phyloP scores from a whole-genome alignment of 2,329 filamentous ascomycete species.

The Cercospora zeae-maydis region DNA sequence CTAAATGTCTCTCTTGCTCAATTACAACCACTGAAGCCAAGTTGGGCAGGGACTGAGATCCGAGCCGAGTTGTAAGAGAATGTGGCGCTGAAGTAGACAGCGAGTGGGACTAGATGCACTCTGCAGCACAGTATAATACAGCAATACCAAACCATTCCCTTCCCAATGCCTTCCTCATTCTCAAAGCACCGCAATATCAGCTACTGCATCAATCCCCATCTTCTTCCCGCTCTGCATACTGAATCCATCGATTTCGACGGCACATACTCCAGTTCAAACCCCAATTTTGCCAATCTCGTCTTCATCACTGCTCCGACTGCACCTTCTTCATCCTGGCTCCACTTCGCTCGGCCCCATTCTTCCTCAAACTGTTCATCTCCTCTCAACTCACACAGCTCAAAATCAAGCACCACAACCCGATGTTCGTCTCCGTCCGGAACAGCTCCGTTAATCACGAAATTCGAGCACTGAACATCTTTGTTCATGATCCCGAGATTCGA shows the following conservation, averaged over 20 bases:
- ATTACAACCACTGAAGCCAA: neutral
- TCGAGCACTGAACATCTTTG: neutral
- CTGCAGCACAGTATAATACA: slow-evolving; percentile 45
- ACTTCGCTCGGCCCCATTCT: neutral
- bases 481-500: neutral
- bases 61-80: neutral
- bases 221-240: neutral
- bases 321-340: neutral
- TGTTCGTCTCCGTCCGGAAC: neutral
- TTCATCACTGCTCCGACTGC: neutral
- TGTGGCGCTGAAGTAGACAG: neutral
- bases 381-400: neutral
- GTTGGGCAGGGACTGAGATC: neutral
- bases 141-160: neutral
- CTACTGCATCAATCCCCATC: neutral
- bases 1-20: neutral
- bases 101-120: neutral
- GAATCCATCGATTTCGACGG: neutral
- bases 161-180: neutral
- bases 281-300: neutral
- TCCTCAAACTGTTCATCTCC: neutral
- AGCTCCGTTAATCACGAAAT: neutral
- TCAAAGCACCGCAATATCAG: neutral
- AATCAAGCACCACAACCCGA: neutral
- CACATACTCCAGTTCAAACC: neutral